These are phyloP conservation scores for Grigorovia humatica DNA, from an alignment of 805 yeast genomes.

Conservation along the genomic window DNA sequence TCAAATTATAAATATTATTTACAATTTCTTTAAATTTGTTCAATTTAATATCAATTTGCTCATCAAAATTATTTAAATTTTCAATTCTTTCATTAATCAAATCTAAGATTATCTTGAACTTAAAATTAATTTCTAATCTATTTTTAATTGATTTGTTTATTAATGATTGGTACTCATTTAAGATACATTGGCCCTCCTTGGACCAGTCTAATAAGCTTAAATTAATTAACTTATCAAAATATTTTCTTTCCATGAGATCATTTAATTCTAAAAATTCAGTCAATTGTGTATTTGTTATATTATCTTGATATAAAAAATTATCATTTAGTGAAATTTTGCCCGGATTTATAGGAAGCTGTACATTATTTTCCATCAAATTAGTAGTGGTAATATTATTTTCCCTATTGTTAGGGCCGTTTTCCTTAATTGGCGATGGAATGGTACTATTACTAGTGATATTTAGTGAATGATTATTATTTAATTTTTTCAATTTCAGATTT, in stretches of 20 bases:
- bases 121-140: constrained; percentile 33
- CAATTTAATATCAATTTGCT: constrained; percentile 27
- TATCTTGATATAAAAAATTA: background rate
- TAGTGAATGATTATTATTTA: no score
- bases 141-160: constrained; percentile 28
- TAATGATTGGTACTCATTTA: constrained; percentile 27
- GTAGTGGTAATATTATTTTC: background rate
- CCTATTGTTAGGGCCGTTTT: no score
- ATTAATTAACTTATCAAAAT: constrained; percentile 21
- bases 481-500: background rate
- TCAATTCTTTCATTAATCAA: constrained; percentile 30
- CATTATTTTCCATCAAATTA: background rate
- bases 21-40: constrained; percentile 34
- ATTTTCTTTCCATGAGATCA: constrained; percentile 13
- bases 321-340: background rate
- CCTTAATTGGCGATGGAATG: background rate
- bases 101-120: constrained; percentile 31
- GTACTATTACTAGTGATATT: background rate
- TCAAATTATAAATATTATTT: constrained; percentile 29
- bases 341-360: background rate
- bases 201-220: constrained; percentile 31
- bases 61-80: constrained; percentile 26
- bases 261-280: constrained; percentile 5
- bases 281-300: background rate
- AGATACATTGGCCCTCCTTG: constrained; percentile 26